Percentiles rank a stretch among this genome's conserved stretches.
These are phyloP conservation scores for Umbilicus rupestris DNA, from an alignment of 164 flowering plant species.

Conservation along the genomic window DNA sequence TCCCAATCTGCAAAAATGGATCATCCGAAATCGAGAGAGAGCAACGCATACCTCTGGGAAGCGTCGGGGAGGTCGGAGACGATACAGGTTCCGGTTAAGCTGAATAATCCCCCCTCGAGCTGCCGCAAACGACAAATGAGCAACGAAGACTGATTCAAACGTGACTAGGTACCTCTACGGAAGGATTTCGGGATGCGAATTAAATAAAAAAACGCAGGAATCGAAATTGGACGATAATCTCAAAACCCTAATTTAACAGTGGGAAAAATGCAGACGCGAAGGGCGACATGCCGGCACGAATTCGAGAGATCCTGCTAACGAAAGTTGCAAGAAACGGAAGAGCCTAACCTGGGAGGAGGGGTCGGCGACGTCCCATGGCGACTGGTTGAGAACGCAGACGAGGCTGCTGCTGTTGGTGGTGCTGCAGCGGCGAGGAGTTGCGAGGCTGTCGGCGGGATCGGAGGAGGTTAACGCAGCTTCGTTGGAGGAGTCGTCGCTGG, in stretches of 20 bases:
- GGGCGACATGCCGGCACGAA: background rate
- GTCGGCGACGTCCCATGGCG: constrained; percentile 5
- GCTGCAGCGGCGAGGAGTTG: background rate
- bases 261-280: constrained; percentile 1
- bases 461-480: background rate
- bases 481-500: background rate
- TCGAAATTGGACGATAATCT: background rate
- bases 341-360: background rate
- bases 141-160: background rate
- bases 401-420: background rate
- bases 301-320: background rate
- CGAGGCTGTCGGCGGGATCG: background rate
- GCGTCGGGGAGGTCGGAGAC: background rate
- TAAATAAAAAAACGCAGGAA: background rate
- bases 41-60: background rate
- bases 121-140: background rate
- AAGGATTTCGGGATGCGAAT: background rate
- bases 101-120: background rate
- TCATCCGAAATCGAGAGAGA: background rate
- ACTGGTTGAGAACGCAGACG: constrained; percentile 7
- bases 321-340: background rate
- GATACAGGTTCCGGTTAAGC: background rate
- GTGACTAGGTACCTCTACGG: too few relatives aligned
- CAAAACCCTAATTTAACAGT: background rate
- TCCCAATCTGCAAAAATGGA: background rate